Evolutionary conservation across 1,284 basidiomycete species (phyloP).

Genomic region (Lentinula novae-zelandiae): DNA sequence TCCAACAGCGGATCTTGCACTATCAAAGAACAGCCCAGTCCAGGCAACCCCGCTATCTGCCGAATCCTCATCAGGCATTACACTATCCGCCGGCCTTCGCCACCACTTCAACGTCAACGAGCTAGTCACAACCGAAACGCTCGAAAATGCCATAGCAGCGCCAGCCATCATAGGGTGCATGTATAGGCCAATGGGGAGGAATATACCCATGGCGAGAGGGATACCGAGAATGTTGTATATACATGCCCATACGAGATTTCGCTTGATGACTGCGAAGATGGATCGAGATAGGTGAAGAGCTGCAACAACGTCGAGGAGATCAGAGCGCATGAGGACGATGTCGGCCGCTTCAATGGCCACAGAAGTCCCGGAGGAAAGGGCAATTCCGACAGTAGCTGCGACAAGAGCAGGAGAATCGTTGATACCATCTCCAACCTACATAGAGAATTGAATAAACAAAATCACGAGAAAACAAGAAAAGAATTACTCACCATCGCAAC

Average conservation of each 20-base stretch:
- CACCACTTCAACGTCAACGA: slow-evolving; percentile 88
- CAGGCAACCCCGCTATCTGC: slow-evolving; percentile 29
- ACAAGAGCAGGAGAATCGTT: slow-evolving; percentile 98
- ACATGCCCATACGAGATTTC: slow-evolving; percentile 91
- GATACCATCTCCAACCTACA: slow-evolving; percentile 95
- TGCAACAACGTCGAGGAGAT: slow-evolving; percentile 95
- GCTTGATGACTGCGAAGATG: slow-evolving; percentile 89
- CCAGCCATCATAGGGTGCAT: slow-evolving; percentile 99
- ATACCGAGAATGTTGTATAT: slow-evolving; percentile 94
- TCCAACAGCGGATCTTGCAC: slow-evolving; percentile 31
- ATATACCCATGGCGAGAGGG: slow-evolving; percentile 97
- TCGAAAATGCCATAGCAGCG: slow-evolving; percentile 96
- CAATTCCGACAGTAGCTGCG: slow-evolving; percentile 93
- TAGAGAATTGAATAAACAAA: slow-evolving; percentile 4
- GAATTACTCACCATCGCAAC: slow-evolving; percentile 79
- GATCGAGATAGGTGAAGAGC: slow-evolving; percentile 86
- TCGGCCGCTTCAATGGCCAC: slow-evolving; percentile 98
- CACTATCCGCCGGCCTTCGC: slow-evolving; percentile 65
- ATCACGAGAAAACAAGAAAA: neutral
- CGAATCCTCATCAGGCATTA: slow-evolving; percentile 58
- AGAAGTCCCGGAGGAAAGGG: slow-evolving; percentile 92
- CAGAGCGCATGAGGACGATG: slow-evolving; percentile 95
- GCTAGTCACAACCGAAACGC: slow-evolving; percentile 92
- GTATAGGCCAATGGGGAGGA: slow-evolving; percentile 89
- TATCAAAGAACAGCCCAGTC: slow-evolving; percentile 45